Percentiles rank a stretch among this genome's conserved stretches.
phyloP scores from a whole-genome alignment of 345 rosid species.

The Hibiscus mutabilis region DNA sequence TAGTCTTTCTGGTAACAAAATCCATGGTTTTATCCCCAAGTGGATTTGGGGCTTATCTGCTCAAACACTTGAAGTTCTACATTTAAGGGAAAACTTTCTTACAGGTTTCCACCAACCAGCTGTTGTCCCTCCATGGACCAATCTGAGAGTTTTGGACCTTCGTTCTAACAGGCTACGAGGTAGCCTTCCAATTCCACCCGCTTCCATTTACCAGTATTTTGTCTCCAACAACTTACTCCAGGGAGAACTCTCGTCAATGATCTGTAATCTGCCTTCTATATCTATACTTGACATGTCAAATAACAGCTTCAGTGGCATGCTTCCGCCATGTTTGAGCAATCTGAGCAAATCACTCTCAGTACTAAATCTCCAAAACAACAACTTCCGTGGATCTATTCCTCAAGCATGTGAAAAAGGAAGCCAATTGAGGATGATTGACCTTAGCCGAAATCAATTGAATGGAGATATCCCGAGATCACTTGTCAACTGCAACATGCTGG shows the following conservation, averaged over 20 bases:
- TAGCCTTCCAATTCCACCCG: constrained; percentile 1
- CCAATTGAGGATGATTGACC: too few species aligned
- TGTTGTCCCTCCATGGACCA: not conserved
- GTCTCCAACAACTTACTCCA: constrained; percentile 18
- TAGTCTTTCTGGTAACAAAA: not conserved
- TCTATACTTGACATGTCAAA: constrained; percentile 1
- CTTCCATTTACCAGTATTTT: fast-evolving
- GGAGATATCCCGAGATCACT: constrained; percentile 18
- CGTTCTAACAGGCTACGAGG: not conserved
- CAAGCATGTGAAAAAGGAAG: too few species aligned
- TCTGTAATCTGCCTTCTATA: constrained; percentile 10
- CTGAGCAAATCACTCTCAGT: not conserved
- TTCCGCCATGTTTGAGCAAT: constrained; percentile 26
- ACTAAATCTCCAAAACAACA: constrained; percentile 13
- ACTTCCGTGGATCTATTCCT: constrained; percentile 8
- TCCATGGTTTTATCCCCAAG: not conserved
- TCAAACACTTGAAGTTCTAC: not conserved
- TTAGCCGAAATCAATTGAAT: too few species aligned
- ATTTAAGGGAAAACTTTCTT: not conserved
- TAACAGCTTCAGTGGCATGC: constrained; percentile 10
- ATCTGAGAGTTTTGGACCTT: not conserved
- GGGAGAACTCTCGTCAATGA: constrained; percentile 1
- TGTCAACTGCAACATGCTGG: not conserved
- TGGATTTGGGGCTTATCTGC: not conserved
- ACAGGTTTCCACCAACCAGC: too few species aligned